phyloP scores from a whole-genome alignment of 768 basidiomycete genomes.

The Cyathus striatus region DNA sequence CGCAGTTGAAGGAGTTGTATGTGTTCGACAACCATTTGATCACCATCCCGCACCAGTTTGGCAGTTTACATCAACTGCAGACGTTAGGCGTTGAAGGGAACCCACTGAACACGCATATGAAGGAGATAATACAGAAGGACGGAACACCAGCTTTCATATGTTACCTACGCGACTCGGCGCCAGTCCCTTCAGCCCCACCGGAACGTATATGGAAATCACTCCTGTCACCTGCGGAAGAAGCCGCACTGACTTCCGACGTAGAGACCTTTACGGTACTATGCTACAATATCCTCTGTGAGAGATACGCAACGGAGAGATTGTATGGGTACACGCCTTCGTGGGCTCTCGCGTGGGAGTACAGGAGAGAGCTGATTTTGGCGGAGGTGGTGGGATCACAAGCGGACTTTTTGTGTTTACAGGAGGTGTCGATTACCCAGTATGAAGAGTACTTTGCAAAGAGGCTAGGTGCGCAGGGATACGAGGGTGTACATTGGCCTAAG shows the following conservation, averaged over 20 bases:
- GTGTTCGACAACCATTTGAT: slow-evolving; percentile 94
- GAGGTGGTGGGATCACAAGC: slow-evolving; percentile 79
- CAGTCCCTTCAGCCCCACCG: slow-evolving; percentile 75
- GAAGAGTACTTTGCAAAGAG: slow-evolving; percentile 85
- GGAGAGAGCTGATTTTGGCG: slow-evolving; percentile 81
- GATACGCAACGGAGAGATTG: slow-evolving; percentile 79
- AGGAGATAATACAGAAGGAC: slow-evolving; percentile 85
- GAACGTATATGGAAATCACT: slow-evolving; percentile 73
- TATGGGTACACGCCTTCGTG: slow-evolving; percentile 97
- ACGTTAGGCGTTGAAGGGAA: slow-evolving; percentile 98
- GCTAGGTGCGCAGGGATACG: slow-evolving; percentile 73
- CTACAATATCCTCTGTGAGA: slow-evolving; percentile 95
- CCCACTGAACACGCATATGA: slow-evolving; percentile 74
- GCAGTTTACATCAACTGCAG: slow-evolving; percentile 86
- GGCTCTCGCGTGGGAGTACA: slow-evolving; percentile 95
- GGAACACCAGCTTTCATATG: slow-evolving; percentile 88
- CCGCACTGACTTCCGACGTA: slow-evolving; percentile 55
- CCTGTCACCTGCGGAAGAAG: slow-evolving; percentile 52
- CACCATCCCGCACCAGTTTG: slow-evolving; percentile 82
- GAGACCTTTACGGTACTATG: slow-evolving; percentile 71
- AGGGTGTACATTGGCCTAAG: slow-evolving; percentile 89
- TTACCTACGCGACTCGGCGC: slow-evolving; percentile 91
- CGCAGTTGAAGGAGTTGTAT: slow-evolving; percentile 84
- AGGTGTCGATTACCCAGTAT: slow-evolving; percentile 89
- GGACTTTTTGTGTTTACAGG: slow-evolving; percentile 93